Evolutionary conservation across 2,329 filamentous ascomycete genomes (phyloP).

Genomic region (Trichophyton simii): DNA sequence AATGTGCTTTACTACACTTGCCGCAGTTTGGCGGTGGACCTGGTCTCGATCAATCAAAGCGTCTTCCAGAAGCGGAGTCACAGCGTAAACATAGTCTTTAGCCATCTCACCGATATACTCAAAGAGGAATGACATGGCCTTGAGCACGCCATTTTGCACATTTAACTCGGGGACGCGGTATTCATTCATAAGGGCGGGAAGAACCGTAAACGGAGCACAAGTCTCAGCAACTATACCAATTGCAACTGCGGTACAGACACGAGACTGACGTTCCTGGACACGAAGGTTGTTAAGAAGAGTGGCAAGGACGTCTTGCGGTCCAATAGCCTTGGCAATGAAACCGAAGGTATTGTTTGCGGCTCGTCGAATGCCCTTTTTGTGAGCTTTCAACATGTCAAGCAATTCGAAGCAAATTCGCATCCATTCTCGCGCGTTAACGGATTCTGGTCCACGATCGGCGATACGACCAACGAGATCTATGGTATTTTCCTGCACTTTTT

Average conservation of each 20-base stretch:
- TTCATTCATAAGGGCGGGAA: conserved; percentile 98
- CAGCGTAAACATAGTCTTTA: conserved; percentile 98
- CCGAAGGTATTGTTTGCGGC: conserved; percentile 99
- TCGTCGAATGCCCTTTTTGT: conserved; percentile 97
- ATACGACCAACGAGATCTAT: conserved; percentile 97
- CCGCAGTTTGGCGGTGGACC: conserved; percentile 92
- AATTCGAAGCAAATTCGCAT: conserved; percentile 99
- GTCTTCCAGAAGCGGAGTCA: conserved; percentile 89
- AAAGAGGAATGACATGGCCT: conserved; percentile 91
- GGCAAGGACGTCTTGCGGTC: conserved; percentile 89
- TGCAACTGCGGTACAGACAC: conserved; percentile 95
- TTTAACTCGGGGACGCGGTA: conserved; percentile 97
- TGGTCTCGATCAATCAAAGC: conserved; percentile 96
- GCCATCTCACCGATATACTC: conserved; percentile 99
- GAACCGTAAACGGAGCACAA: conserved; percentile 92
- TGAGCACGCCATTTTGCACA: conserved; percentile 96
- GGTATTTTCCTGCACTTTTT: conserved; percentile 98
- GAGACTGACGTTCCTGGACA: conserved; percentile 93
- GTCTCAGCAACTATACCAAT: conserved; percentile 98
- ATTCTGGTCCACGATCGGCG: conserved; percentile 89
- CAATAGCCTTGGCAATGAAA: conserved; percentile 98
- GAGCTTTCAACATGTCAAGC: conserved; percentile 96
- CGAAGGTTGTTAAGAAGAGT: conserved; percentile 92
- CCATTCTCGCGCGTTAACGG: conserved; percentile 94
- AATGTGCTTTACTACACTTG: conserved; percentile 94